A percentile compares a stretch with the other conserved stretches of the same genome.
phyloP scores from a whole-genome alignment of 202 grass and related monocot species.

The Musa balbisiana region DNA sequence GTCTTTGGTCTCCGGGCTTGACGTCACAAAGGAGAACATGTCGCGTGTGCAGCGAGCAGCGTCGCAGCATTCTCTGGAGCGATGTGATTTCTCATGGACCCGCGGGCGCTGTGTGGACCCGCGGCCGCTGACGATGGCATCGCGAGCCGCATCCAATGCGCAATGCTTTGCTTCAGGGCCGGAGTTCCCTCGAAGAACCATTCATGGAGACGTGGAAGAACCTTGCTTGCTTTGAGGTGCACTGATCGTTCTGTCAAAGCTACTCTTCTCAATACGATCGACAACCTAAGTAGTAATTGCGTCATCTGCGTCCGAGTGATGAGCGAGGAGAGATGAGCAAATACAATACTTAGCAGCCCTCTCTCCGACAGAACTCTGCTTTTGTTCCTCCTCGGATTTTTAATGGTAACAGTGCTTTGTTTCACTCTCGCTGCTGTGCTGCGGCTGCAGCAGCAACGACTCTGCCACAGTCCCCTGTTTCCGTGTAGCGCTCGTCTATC shows the following conservation, averaged over 20 bases:
- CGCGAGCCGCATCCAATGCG: not conserved
- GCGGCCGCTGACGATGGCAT: not conserved
- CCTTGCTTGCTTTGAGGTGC: not conserved
- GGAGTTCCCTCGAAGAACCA: too few relatives aligned
- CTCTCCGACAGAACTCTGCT: too few relatives aligned
- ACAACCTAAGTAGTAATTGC: not conserved
- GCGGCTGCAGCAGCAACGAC: not conserved
- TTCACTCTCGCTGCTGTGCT: not conserved
- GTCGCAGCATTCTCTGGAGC: not conserved
- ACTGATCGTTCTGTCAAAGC: not conserved
- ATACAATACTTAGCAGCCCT: too few relatives aligned
- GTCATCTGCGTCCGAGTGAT: too few relatives aligned
- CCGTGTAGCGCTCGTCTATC: constrained; percentile 38
- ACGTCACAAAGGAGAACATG: constrained; percentile 12
- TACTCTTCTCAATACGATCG: not conserved
- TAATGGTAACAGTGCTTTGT: not conserved
- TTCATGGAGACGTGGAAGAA: too few relatives aligned
- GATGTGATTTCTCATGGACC: too few relatives aligned
- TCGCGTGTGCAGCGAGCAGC: not conserved
- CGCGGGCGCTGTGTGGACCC: not conserved
- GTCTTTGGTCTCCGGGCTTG: not conserved
- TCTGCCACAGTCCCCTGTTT: constrained; percentile 22
- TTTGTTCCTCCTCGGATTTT: not conserved
- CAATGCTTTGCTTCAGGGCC: too few relatives aligned
- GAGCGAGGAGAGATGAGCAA: too few relatives aligned